phyloP scores from a whole-genome alignment of 2,329 filamentous ascomycete genomes.

The Kalmusia sp. region DNA sequence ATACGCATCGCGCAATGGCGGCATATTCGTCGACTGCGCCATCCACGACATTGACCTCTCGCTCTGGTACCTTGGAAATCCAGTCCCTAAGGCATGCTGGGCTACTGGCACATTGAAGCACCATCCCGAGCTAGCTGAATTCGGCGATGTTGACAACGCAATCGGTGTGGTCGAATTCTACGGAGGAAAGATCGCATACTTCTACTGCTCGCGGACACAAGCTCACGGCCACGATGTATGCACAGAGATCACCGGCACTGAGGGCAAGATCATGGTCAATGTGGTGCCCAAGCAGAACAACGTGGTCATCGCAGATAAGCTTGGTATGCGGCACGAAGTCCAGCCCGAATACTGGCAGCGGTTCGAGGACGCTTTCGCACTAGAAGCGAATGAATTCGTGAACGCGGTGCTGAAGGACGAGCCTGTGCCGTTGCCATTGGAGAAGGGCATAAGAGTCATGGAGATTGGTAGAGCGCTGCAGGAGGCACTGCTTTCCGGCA shows the following conservation, averaged over 20 bases:
- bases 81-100: constrained; percentile 45
- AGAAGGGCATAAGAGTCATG: constrained; percentile 33
- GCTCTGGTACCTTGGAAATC: constrained; percentile 49
- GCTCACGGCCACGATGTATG: constrained; percentile 52
- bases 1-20: constrained; percentile 50
- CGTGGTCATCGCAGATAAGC: constrained; percentile 33
- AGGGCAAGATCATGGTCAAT: constrained; percentile 52
- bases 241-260: constrained; percentile 53
- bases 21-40: constrained; percentile 53
- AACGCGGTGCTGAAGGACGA: constrained; percentile 34
- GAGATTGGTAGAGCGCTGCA: constrained; percentile 55
- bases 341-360: constrained; percentile 45
- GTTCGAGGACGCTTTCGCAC: constrained; percentile 45
- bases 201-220: constrained; percentile 52
- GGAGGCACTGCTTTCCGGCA: constrained; percentile 59
- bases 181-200: constrained; percentile 53
- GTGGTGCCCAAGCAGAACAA: constrained; percentile 25
- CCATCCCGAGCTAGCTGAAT: constrained; percentile 46
- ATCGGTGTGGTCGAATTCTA: constrained; percentile 54
- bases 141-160: constrained; percentile 53
- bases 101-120: constrained; percentile 43
- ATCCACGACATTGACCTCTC: constrained; percentile 56
- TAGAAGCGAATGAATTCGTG: constrained; percentile 43
- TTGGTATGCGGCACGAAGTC: constrained; percentile 41
- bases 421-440: constrained; percentile 36